Evolutionary conservation across 106 monocot genomes (phyloP), one percentile per base, ranked within the genome.

Genomic region (Triglochin maritima): DNA sequence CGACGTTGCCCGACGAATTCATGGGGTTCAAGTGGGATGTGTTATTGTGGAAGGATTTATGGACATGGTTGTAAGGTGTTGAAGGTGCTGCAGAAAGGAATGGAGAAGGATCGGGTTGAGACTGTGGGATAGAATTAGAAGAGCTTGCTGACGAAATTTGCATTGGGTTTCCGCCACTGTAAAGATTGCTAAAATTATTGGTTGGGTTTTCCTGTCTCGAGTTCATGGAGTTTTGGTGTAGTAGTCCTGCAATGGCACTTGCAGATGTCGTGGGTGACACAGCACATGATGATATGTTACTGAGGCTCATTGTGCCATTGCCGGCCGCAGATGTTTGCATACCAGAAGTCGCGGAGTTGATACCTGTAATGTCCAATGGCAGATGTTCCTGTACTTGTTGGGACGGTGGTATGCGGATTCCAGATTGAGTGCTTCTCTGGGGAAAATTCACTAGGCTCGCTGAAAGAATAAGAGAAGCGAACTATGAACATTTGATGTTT

Each of bases 381-480:
- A 65, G 78, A 15, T 86, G 88, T 49, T 78, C 81, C 44, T 88
- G 82, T 9, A 62, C 15, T 65, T 88, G 81, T 58, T 67, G 77
- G 15, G 75, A 56, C 71, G 78, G 69, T 17, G 74, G 79, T 54
- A 74, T 57, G 50, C 64, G 29, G 29, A 29, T 1, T 29, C 29
- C 74, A 11, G 85, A 76, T 15, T 29, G 29, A 0, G 81, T 68
- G 69, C 66, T 55, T 79, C 72, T 56, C 88, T 49, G 9, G 88
- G 85, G 53, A 93, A 29, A 93, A 60, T 88, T 88, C 57, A 81
- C 79, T 60, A 93, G 17, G 65, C 77, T 77, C 51, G 52, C 77
- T 76, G 76, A 29, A 29, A 29, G 29, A 29, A 29, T 29, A 29
- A 29, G 1, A 29, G 29, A 29, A 29, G 29, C 29, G 29, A 29